Evolutionary conservation across 192 early-diverging fungal species (phyloP).

Genomic region (Glomus cerebriforme): DNA sequence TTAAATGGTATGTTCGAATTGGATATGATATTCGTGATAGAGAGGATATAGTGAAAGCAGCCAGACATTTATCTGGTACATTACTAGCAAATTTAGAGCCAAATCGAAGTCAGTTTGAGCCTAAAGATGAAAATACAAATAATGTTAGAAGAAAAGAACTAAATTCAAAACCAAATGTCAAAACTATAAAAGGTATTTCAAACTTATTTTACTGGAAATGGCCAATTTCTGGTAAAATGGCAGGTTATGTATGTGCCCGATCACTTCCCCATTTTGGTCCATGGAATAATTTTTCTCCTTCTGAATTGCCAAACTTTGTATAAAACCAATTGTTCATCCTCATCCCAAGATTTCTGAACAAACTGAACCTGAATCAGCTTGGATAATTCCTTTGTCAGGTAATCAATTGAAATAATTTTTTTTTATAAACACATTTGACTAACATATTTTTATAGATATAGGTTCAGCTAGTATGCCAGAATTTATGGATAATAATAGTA

Average conservation of each 20-base stretch:
- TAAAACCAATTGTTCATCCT: not conserved
- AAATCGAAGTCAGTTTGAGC: not conserved
- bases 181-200: constrained; percentile 3
- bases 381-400: not conserved
- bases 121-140: not conserved
- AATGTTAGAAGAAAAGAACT: not conserved
- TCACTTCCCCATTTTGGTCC: not conserved
- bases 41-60: not conserved
- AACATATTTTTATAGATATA: not conserved
- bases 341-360: not conserved
- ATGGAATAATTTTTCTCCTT: not conserved
- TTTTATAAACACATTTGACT: no score
- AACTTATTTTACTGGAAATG: not conserved
- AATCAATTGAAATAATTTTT: no score
- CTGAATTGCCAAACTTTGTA: not conserved
- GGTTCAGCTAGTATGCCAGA: no score
- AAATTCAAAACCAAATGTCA: not conserved
- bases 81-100: not conserved
- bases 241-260: not conserved
- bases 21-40: not conserved
- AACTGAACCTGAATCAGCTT: not conserved
- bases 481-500: no score
- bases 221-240: not conserved
- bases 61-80: not conserved
- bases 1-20: not conserved